phyloP scores from a whole-genome alignment of 75 land plant species.

The Cryptomeria japonica region DNA sequence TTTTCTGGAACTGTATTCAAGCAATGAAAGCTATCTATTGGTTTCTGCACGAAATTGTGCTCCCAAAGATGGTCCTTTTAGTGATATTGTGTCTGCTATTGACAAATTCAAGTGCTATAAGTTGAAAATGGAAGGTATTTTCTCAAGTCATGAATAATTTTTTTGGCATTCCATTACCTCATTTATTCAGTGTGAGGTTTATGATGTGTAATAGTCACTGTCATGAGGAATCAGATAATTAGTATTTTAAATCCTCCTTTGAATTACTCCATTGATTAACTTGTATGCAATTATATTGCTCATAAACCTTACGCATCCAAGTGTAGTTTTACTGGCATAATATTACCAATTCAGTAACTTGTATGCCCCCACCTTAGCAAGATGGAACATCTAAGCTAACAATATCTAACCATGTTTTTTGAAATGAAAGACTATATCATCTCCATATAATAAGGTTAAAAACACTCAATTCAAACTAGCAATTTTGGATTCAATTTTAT shows the following conservation, averaged over 20 bases:
- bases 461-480: background rate
- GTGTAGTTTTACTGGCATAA: background rate
- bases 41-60: background rate
- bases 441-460: background rate
- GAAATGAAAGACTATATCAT: background rate
- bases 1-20: background rate
- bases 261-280: background rate
- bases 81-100: background rate
- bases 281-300: background rate
- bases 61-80: background rate
- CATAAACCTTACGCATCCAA: background rate
- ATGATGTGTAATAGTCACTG: background rate
- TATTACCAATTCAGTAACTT: background rate
- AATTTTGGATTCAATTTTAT: background rate
- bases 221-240: background rate
- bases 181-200: background rate
- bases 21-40: background rate
- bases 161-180: background rate
- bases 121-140: background rate
- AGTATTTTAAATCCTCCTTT: background rate
- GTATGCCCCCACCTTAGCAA: background rate
- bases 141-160: background rate
- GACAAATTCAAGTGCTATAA: background rate
- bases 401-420: background rate
- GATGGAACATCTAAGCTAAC: background rate